Base-by-base conservation (phyloP, 768 basidiomycete species). In the Chalciporus piperatus region DNA sequence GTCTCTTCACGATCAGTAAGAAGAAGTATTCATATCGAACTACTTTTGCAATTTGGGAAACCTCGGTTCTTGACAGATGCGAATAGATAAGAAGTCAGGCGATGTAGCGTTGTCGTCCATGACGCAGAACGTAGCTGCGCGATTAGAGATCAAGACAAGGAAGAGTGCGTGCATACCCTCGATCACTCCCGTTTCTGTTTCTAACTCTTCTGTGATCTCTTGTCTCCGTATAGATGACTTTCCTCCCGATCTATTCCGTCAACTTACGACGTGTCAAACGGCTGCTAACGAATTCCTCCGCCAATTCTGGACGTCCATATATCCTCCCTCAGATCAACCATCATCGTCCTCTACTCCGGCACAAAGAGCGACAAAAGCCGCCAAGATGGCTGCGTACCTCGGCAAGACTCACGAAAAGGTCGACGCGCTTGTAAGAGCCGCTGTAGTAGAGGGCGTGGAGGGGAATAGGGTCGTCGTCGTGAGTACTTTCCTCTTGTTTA, bases 241-340 rank as follows among this genome's bases (percentile, higher is more conserved):
- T 30, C 90, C 93, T 1, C 82, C 88, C 45, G 77, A 76, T 2
- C 73, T 96, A 35, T 84, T 91, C 60, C 77, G 82, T 49, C 85
- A 93, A 71, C 87, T 98, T 81, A 84, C 82, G 16, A 89, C 89
- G 0, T 92, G 90, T 62, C 93, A 97, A 63, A 92, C 92, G 1
- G 88, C 95, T 3, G 87, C 95, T 11, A 94, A 92, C 62, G 97
- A 99, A 65, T 97, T 98, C 67, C 76, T 99, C 13, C 85, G 96
- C 25, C 97, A 98, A 66, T 98, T 93, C 66, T 98, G 95, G 94
- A 79, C 85, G 2, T 81, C 92, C 2, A 80, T 89, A 45, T 88
- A 92, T 56, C 95, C 87, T 6, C 69, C 78, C 1, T 72, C 77
- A 16, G 89, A 89, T 44, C 60, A 73, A 16, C 78, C 79, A 48